phyloP scores from a whole-genome alignment of 129 eudicot genomes.

The Flaveria brownii region DNA sequence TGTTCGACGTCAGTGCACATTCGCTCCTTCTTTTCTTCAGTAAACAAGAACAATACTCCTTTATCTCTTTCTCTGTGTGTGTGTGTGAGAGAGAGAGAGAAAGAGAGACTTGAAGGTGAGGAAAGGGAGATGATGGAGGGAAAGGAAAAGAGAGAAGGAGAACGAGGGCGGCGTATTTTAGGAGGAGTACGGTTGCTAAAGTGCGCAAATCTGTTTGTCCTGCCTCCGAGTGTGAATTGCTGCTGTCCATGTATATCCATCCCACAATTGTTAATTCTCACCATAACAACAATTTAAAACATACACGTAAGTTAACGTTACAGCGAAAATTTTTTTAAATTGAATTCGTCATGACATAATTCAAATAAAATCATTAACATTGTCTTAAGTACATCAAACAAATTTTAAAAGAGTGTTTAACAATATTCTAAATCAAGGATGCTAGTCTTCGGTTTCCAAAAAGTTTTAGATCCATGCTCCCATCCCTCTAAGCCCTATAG shows the following conservation, averaged over 20 bases:
- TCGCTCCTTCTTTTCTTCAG: slow-evolving; percentile 23
- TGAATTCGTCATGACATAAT: too few relatives aligned
- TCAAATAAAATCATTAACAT: too few relatives aligned
- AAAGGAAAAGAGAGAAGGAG: slow-evolving; percentile 1
- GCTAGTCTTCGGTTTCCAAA: too few relatives aligned
- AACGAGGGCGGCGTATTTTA: slow-evolving; percentile 19
- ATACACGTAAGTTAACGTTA: too few relatives aligned
- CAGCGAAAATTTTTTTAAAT: too few relatives aligned
- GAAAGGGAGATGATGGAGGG: slow-evolving; percentile 40
- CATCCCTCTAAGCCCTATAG: too few relatives aligned
- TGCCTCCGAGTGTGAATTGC: neutral
- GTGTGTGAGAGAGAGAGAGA: slow-evolving; percentile 1
- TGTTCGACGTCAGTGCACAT: slow-evolving; percentile 42
- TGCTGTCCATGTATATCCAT: neutral
- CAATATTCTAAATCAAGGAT: too few relatives aligned
- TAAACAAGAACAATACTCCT: neutral
- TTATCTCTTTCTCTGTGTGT: neutral
- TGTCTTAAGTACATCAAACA: too few relatives aligned
- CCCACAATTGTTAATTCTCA: too few relatives aligned
- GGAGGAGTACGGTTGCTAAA: slow-evolving; percentile 6
- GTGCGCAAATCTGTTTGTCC: slow-evolving; percentile 18
- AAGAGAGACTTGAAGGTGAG: slow-evolving; percentile 31
- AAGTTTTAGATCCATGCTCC: too few relatives aligned
- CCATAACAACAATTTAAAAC: too few relatives aligned
- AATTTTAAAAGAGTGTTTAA: too few relatives aligned